Evolutionary conservation across 2,329 filamentous ascomycete species (phyloP), one percentile per base, ranked within the genome.

Genomic region (Nannizzia gypsea): DNA sequence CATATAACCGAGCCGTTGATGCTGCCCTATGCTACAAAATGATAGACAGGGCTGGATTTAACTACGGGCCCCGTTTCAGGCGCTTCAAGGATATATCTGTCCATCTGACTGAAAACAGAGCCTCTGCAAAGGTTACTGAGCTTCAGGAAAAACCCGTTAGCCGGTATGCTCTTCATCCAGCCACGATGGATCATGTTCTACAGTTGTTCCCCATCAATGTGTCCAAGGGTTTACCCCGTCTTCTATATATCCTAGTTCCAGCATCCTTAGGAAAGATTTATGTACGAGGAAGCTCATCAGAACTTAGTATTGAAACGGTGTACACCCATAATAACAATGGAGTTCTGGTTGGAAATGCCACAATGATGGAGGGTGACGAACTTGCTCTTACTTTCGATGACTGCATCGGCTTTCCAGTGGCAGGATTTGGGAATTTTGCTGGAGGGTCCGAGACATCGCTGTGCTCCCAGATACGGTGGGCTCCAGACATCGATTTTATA

Each of bases 1-100:
- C 8, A 6, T 24, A 60, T 4, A 11, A 42, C 2, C 40, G 54
- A 20, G 13, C 13, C 1, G 1, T 63, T 4, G 17, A 56, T 5
- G 31, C 28, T 2, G 20, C 38, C 6, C 17, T n/a, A n/a, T 63
- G 36, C 34, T 63, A 59, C 28, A 20, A 38, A 42, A 9, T 22
- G 8, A 26, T 61, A 31, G n/a, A 17, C 3, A 11, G 31, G 9
- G 6, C 26, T 3, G 59, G 59, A 3, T 31, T 63, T 15, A 38
- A 54, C 2, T 59, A 57, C 46, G 61, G 61, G 15, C 48, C 59
- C 5, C n/a, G 13, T 6, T 63, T 63, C 56, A 22, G 28, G 40
- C 34, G 24, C 3, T 20, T 63, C 38, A 6, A 54, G 24, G 31
- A 54, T n/a, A 61, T 58, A 20, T 9, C n/a, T 22, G 42, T 46